A percentile compares a stretch with the other conserved stretches of the same genome.
Evolutionary conservation across 1,284 basidiomycete genomes (phyloP).

Genomic region (Austroboletus novae-zelandiae): DNA sequence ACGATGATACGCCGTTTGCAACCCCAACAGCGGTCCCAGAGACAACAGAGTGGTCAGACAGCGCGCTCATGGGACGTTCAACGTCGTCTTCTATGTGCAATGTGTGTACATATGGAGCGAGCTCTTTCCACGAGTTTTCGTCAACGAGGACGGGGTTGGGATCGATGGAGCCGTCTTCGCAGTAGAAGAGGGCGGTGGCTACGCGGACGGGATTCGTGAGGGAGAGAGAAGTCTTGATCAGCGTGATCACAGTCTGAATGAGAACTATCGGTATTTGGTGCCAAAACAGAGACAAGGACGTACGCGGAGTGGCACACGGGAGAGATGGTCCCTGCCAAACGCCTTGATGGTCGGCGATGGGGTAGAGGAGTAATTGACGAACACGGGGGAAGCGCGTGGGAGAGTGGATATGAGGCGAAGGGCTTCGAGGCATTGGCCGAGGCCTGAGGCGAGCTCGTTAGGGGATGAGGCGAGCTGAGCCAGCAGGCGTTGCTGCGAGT

Average conservation of each 20-base stretch:
- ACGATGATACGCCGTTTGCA: neutral
- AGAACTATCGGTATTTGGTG: neutral
- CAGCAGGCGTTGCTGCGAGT: conserved; percentile 27
- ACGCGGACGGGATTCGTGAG: conserved; percentile 22
- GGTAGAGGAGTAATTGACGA: conserved; percentile 21
- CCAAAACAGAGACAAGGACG: neutral
- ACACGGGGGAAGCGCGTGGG: conserved; percentile 28
- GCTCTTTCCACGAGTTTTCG: conserved; percentile 34
- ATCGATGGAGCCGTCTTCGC: conserved; percentile 31
- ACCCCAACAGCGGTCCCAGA: neutral
- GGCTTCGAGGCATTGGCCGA: conserved; percentile 32
- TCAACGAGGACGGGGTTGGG: conserved; percentile 19
- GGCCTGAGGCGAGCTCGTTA: conserved; percentile 31
- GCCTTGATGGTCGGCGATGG: conserved; percentile 24
- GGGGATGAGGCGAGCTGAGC: conserved; percentile 31
- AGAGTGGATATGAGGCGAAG: conserved; percentile 31
- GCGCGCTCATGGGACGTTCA: conserved; percentile 13
- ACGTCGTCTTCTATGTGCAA: conserved; percentile 31
- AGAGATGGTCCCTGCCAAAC: conserved; percentile 30
- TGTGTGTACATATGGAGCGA: conserved; percentile 31
- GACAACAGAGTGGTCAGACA: conserved; percentile 3
- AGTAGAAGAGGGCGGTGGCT: conserved; percentile 24
- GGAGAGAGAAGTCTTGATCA: conserved; percentile 26
- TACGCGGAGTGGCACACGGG: conserved; percentile 33
- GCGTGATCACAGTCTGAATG: conserved; percentile 23